A percentile compares a stretch with the other conserved stretches of the same genome.
Evolutionary conservation across 371 early-diverging fungal genomes (phyloP).

Genomic region (Syncephalastrum monosporum): DNA sequence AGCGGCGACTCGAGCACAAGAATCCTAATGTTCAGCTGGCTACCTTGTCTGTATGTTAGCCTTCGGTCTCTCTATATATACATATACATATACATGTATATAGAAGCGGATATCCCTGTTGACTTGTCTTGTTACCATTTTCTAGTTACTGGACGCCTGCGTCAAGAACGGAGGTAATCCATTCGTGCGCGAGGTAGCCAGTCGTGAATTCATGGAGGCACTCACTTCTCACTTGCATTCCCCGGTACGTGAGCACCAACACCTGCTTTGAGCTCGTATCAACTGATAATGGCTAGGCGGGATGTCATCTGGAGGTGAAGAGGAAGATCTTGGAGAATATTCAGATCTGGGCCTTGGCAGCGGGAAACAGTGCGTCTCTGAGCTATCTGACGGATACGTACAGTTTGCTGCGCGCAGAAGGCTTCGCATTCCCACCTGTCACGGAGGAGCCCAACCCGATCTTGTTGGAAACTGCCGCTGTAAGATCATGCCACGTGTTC

Average conservation of each 20-base stretch:
- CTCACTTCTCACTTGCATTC: constrained; percentile 63
- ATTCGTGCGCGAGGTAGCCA: constrained; percentile 84
- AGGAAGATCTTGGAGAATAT: constrained; percentile 66
- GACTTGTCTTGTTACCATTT: too few relatives aligned
- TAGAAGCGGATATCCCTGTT: neutral
- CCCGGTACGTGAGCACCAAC: constrained; percentile 40
- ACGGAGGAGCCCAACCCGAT: constrained; percentile 47
- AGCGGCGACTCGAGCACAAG: constrained; percentile 72
- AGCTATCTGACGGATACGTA: constrained; percentile 76
- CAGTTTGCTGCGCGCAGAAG: constrained; percentile 71
- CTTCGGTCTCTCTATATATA: too few relatives aligned
- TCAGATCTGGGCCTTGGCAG: constrained; percentile 88
- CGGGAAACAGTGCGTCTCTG: constrained; percentile 72
- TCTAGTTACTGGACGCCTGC: constrained; percentile 83
- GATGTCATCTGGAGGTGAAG: constrained; percentile 72
- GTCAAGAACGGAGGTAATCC: constrained; percentile 91
- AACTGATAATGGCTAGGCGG: constrained; percentile 12
- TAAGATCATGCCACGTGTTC: constrained; percentile 22
- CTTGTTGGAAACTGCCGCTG: constrained; percentile 72
- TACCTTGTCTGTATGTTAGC: constrained; percentile 69
- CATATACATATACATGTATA: too few relatives aligned
- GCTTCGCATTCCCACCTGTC: constrained; percentile 57
- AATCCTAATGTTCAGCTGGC: constrained; percentile 94
- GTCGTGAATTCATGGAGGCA: constrained; percentile 87
- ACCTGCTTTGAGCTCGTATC: too few relatives aligned